Conservation (phyloP, 257 asterid genomes). For the Osmanthus fragrans region DNA sequence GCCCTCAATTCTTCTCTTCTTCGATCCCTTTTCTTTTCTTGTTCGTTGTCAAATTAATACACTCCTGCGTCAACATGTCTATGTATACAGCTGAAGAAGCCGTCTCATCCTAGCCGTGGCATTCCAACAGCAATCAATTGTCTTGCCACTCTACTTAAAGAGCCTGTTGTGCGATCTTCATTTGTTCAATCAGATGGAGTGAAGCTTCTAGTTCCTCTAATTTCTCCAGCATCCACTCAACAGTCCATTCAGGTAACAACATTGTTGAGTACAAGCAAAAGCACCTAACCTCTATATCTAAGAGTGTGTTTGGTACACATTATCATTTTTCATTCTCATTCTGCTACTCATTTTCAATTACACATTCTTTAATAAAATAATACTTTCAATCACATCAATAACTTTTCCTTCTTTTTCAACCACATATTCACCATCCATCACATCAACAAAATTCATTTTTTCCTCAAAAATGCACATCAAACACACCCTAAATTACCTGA, state of each 20-base stretch:
- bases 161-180: constrained; percentile 74
- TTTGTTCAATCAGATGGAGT: constrained; percentile 93
- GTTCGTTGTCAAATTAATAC: too few species aligned
- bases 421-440: too few species aligned
- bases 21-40: too few species aligned
- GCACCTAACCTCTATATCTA: constrained; percentile 1
- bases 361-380: too few species aligned
- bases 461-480: too few species aligned
- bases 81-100: constrained; percentile 67
- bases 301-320: too few species aligned
- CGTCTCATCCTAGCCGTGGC: constrained; percentile 81
- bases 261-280: background rate
- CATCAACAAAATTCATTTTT: too few species aligned
- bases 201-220: constrained; percentile 77
- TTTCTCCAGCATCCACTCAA: constrained; percentile 90
- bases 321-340: too few species aligned
- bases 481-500: background rate
- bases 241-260: constrained; percentile 81
- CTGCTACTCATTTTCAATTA: too few species aligned
- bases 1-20: too few species aligned
- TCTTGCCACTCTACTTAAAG: constrained; percentile 81
- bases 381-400: too few species aligned
- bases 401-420: too few species aligned
- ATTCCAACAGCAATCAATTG: constrained; percentile 74
- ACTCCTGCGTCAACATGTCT: background rate